Evolutionary conservation across 805 yeast genomes (phyloP).

Genomic region (Yamadazyma tumulicola): DNA sequence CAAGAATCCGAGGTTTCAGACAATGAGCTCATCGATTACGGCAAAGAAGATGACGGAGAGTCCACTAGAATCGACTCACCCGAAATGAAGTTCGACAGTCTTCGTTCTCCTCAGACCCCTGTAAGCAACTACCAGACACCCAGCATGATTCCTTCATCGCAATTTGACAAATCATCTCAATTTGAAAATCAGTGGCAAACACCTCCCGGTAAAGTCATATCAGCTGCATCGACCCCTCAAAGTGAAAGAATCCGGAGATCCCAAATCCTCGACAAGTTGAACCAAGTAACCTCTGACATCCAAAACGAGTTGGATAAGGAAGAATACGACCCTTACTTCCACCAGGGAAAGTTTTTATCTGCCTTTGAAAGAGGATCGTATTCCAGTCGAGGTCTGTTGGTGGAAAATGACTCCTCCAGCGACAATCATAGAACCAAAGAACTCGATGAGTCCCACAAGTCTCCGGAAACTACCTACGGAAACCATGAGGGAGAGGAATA

Average conservation of each 20-base stretch:
- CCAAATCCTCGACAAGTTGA: constrained; percentile 33
- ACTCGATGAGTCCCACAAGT: not conserved
- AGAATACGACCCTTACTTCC: constrained; percentile 10
- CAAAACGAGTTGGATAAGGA: constrained; percentile 25
- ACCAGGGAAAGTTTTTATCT: constrained; percentile 3
- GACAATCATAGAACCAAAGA: not conserved
- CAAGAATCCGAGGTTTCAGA: too few relatives aligned
- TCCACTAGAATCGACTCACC: constrained; percentile 1
- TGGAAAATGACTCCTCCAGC: not conserved
- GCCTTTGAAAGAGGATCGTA: constrained; percentile 3
- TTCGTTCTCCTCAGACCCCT: constrained; percentile 9
- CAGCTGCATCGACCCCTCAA: constrained; percentile 9
- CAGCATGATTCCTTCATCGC: constrained; percentile 4
- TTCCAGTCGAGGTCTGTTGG: constrained; percentile 1
- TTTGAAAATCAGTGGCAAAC: constrained; percentile 7
- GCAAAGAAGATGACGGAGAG: constrained; percentile 1
- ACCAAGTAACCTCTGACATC: constrained; percentile 37
- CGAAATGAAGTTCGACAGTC: not conserved
- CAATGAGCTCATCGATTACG: too few relatives aligned
- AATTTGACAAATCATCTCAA: constrained; percentile 6
- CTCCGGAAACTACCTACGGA: not conserved
- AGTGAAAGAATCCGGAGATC: constrained; percentile 28
- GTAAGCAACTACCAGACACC: constrained; percentile 12
- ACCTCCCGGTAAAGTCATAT: constrained; percentile 2
- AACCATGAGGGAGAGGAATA: constrained; percentile 1